Evolutionary conservation across 192 early-diverging fungal species (phyloP).

Genomic region (Rhizophlyctis rosea): DNA sequence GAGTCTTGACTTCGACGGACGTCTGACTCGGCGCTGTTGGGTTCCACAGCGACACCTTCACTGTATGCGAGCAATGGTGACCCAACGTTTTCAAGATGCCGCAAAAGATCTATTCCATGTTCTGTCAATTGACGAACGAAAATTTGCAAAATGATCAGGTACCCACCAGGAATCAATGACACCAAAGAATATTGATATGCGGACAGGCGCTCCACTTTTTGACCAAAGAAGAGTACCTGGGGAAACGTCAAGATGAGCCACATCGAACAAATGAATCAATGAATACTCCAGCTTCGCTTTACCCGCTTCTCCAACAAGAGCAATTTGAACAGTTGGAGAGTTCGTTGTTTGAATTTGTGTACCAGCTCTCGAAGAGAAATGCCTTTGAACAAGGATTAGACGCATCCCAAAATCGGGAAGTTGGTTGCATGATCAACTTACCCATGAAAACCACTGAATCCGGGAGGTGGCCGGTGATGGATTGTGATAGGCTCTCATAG

Average conservation of each 20-base stretch:
- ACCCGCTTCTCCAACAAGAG: slow-evolving; percentile 71
- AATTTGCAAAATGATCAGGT: too few species aligned
- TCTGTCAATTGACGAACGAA: too few species aligned
- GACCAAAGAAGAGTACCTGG: slow-evolving; percentile 80
- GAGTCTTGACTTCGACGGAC: too few species aligned
- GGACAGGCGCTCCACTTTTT: slow-evolving; percentile 71
- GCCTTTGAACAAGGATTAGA: slow-evolving; percentile 39
- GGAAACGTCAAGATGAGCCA: too few species aligned
- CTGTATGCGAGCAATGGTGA: slow-evolving; percentile 40
- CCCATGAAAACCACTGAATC: slow-evolving; percentile 70
- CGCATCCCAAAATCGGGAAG: background rate
- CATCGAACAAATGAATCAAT: background rate
- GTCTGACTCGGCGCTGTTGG: too few species aligned
- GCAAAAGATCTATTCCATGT: slow-evolving; percentile 37
- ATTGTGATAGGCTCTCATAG: slow-evolving; percentile 54
- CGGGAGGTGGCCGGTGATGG: slow-evolving; percentile 52
- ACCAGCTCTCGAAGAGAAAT: slow-evolving; percentile 69
- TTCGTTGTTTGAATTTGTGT: slow-evolving; percentile 72
- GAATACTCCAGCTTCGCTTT: slow-evolving; percentile 1
- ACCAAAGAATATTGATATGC: slow-evolving; percentile 77
- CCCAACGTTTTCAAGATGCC: slow-evolving; percentile 51
- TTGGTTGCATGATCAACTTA: slow-evolving; percentile 19
- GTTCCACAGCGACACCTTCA: too few species aligned
- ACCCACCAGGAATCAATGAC: slow-evolving; percentile 63
- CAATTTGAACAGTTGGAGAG: slow-evolving; percentile 72